These are phyloP conservation scores for Chlorella sp. DNA, from an alignment of 139 green algal species.

Conservation along the genomic window DNA sequence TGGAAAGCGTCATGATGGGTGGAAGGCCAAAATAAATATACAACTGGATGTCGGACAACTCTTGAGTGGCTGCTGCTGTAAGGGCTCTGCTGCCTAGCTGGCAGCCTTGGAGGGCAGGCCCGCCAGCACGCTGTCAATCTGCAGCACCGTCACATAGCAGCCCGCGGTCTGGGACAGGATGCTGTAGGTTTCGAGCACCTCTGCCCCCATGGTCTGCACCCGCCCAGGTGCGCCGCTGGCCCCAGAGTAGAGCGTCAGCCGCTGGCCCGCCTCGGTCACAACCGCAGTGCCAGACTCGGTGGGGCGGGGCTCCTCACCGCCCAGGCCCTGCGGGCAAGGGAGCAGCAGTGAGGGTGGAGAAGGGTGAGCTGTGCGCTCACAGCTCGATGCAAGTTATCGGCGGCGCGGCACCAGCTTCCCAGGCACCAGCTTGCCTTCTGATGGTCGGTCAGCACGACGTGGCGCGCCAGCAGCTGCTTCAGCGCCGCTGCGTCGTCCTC, in stretches of 20 bases:
- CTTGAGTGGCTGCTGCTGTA: too few species aligned
- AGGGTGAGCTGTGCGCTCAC: neutral
- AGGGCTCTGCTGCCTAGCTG: too few species aligned
- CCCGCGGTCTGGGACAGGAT: neutral
- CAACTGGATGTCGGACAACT: too few species aligned
- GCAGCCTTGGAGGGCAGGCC: too few species aligned
- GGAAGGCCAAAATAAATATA: too few species aligned
- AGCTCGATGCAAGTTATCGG: too few species aligned
- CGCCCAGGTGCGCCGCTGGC: neutral
- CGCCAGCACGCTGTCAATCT: neutral
- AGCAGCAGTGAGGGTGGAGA: neutral
- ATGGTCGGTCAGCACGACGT: neutral
- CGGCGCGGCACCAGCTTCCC: neutral
- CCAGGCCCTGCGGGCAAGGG: neutral
- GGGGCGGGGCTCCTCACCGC: neutral
- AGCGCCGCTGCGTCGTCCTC: neutral
- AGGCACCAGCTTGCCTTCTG: neutral
- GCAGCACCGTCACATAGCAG: neutral
- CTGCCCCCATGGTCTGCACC: neutral
- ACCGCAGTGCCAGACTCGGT: neutral
- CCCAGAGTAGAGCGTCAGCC: neutral
- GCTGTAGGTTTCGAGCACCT: neutral
- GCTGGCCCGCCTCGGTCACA: slow-evolving; percentile 1
- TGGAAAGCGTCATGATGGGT: too few species aligned
- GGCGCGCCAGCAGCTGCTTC: slow-evolving; percentile 1